Evolutionary conservation across 2,329 filamentous ascomycete species (phyloP).

Genomic region (Mycosphaerella arachidis): DNA sequence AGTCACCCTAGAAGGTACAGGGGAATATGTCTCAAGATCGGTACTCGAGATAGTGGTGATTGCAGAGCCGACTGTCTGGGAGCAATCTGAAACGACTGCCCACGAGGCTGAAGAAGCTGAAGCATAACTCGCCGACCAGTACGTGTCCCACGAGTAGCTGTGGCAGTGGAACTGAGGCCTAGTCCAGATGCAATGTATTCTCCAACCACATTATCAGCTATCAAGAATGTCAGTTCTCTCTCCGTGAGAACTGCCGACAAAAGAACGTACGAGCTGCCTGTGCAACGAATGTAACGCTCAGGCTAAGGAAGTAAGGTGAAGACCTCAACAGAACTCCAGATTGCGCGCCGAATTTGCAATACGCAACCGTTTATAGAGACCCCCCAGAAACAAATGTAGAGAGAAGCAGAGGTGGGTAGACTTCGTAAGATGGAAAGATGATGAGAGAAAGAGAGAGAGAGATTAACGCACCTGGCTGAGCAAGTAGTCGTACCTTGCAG

Average conservation of each 20-base stretch:
- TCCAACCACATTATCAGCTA: background rate
- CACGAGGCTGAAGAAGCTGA: too few species aligned
- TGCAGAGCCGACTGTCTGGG: too few species aligned
- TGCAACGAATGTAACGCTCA: background rate
- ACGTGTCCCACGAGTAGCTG: background rate
- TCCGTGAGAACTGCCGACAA: too few species aligned
- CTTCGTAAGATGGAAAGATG: background rate
- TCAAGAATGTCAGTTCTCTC: background rate
- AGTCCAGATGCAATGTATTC: background rate
- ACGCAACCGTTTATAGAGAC: too few species aligned
- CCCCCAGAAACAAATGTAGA: too few species aligned
- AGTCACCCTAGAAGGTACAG: too few species aligned
- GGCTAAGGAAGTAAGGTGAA: background rate
- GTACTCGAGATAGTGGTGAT: too few species aligned
- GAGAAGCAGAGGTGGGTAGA: background rate
- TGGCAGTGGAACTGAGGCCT: background rate
- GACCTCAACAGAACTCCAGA: background rate
- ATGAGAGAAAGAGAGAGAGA: background rate
- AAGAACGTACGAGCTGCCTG: background rate
- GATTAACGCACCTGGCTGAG: background rate
- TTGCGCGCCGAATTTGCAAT: background rate
- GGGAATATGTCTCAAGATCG: too few species aligned
- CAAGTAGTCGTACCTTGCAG: background rate
- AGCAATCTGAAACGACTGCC: too few species aligned
- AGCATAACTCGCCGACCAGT: too few species aligned